Evolutionary conservation across 2,329 filamentous ascomycete genomes (phyloP).

Genomic region (Alternaria arbusti): DNA sequence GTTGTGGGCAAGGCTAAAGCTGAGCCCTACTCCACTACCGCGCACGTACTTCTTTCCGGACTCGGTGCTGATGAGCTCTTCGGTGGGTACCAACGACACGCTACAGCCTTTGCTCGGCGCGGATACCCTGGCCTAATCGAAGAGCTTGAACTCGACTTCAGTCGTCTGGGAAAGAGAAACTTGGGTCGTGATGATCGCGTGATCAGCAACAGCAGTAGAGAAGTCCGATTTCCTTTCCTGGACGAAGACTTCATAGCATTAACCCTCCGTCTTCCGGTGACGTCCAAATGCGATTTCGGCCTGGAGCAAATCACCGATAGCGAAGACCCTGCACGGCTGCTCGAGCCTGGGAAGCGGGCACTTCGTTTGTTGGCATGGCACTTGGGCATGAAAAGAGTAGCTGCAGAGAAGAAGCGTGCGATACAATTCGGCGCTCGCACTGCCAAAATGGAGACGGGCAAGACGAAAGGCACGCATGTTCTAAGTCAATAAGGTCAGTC

Average conservation of each 20-base stretch:
- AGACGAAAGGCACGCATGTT: constrained; percentile 55
- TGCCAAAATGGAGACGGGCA: constrained; percentile 56
- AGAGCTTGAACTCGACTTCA: constrained; percentile 85
- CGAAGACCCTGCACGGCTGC: constrained; percentile 38
- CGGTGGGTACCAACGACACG: constrained; percentile 87
- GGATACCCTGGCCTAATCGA: constrained; percentile 76
- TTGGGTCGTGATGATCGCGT: constrained; percentile 91
- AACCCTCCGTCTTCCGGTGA: constrained; percentile 75
- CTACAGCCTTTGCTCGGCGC: constrained; percentile 71
- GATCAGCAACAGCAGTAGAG: constrained; percentile 86
- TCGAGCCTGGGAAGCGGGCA: constrained; percentile 83
- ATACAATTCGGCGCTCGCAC: constrained; percentile 60
- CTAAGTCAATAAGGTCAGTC: constrained; percentile 44
- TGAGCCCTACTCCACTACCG: constrained; percentile 67
- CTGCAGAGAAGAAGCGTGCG: constrained; percentile 90
- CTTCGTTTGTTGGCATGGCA: constrained; percentile 77
- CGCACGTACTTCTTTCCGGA: constrained; percentile 86
- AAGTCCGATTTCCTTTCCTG: constrained; percentile 88
- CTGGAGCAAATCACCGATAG: constrained; percentile 19
- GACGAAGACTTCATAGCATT: constrained; percentile 87
- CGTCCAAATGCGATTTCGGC: constrained; percentile 89
- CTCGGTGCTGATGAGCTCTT: constrained; percentile 96
- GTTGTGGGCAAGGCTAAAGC: constrained; percentile 31
- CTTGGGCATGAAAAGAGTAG: constrained; percentile 73
- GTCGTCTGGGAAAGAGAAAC: constrained; percentile 88